Base-by-base conservation (phyloP, 2,329 filamentous ascomycete genomes). In the Colletotrichum paranaense region DNA sequence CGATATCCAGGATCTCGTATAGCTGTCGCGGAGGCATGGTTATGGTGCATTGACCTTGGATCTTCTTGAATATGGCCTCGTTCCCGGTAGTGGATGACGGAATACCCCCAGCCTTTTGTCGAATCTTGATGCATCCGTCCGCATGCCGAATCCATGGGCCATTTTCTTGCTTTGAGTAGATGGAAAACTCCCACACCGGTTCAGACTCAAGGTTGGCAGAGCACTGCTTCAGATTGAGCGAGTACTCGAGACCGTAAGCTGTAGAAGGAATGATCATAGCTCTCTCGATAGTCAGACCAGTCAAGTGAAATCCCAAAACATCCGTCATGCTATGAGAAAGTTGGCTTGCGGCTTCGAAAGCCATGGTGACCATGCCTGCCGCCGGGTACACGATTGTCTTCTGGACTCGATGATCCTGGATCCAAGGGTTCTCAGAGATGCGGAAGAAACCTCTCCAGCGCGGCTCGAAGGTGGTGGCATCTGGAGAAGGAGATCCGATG, bases 201-300 rank as follows among this genome's bases (percentile, higher is more conserved):
- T 76, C 67, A 1, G 68, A 73, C 3, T 71, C 70, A 14, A 53
- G 62, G 19, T 60, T 74, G 1, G 67, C 67, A 0, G 75, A 52
- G 42, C 76, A 42, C 2, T 78, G 71, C 62, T 82, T 86, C 73
- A 88, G 81, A 57, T 85, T 86, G 62, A 90, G 79, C 5, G 84
- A 83, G 74, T 86, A 84, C 76, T 91, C 88, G 0, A 90, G 79
- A 0, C 88, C 88, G 67, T 86, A 84, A 5, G 78, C 66, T 1
- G 81, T 85, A 38, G 81, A 79, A 4, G 87, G 86, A 9, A 90
- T 81, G 5, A 90, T 81, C 81, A 91, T 85, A 2, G 89, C 87
- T 67, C 85, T 86, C 60, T 83, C 80, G 55, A 90, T 86, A 5
- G 77, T 79, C 78, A 90, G 83, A 58, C 86, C 76, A 9, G 78